Evolutionary conservation across 2,329 filamentous ascomycete species (phyloP), one percentile per base, ranked within the genome.

Genomic region (Aspergillus oerlinghausenensis): DNA sequence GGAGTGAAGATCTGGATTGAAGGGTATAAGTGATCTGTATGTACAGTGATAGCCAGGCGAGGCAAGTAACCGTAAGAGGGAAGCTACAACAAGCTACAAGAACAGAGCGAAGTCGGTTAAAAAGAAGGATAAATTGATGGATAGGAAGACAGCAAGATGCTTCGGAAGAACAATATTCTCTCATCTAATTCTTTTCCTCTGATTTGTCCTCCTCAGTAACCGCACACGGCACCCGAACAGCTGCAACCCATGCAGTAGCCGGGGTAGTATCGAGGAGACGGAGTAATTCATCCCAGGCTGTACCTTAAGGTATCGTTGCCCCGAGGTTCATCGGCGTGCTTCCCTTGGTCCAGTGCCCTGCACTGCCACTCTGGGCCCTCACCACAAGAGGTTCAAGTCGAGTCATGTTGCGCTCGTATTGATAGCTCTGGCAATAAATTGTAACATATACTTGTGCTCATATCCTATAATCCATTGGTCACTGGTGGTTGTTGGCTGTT

Each of bases 251-350:
- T 19, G 38, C 21, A 51, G 48, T 52, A 49, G 38, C 48, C 42
- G 40, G 50, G 35, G 48, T 25, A 43, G 45, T 38, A 56, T 50
- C 55, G 54, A 48, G 14, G 58, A 63, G 28, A 29, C 65, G 62
- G 63, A 49, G 57, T 51, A 62, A 40, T 54, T 57, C 54, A 52
- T 52, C 51, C 54, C 59, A 59, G 63, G 62, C 14, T 17, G 60
- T 61, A 23, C 23, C 23, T 3, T 23, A 2, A 61, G 61, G 57
- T 35, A 47, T 53, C 45, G 56, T 66, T 61, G 57, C 60, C 38
- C 65, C 65, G 63, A 65, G 63, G 67, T 66, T 59, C 61, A 50
- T 53, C 42, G 48, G 11, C 2, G 9, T 43, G 47, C 26, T 58
- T 61, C 54, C 60, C 38, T 49, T 57, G 29, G 53, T 29, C 32